A percentile compares a stretch with the other conserved stretches of the same genome.
Evolutionary conservation across 2,329 filamentous ascomycete species (phyloP).

Genomic region (Biscogniauxia sp.): DNA sequence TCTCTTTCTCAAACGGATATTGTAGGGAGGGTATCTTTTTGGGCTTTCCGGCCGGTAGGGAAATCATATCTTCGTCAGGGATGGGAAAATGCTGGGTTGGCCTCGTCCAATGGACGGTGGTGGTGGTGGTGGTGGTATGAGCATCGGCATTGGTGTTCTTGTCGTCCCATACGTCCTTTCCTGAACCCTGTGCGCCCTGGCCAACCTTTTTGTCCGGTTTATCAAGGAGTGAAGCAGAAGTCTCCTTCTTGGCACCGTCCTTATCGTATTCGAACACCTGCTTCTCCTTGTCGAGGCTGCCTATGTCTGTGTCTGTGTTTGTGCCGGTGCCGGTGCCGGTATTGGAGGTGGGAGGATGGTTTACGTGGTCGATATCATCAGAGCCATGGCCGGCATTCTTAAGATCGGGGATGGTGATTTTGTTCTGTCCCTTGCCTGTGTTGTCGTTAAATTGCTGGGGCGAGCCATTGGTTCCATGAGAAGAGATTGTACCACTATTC

Average conservation of each 20-base stretch:
- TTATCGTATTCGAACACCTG: constrained; percentile 25
- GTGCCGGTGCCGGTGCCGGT: constrained; percentile 1
- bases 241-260: constrained; percentile 24
- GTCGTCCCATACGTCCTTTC: constrained; percentile 17
- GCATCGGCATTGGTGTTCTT: constrained; percentile 20
- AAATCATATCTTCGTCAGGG: constrained; percentile 65
- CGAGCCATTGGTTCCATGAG: constrained; percentile 14
- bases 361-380: constrained; percentile 7
- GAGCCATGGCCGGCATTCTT: constrained; percentile 16
- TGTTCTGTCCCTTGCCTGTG: constrained; percentile 12
- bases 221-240: constrained; percentile 23
- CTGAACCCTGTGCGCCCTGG: constrained; percentile 25
- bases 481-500: constrained; percentile 8
- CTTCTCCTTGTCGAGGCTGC: constrained; percentile 10
- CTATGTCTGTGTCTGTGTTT: too few species aligned
- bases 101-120: constrained; percentile 68
- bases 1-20: constrained; percentile 66
- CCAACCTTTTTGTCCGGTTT: constrained; percentile 31
- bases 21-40: constrained; percentile 76
- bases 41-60: constrained; percentile 69
- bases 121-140: constrained; percentile 26
- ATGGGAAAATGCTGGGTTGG: constrained; percentile 76
- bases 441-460: constrained; percentile 18
- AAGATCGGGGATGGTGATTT: constrained; percentile 23
- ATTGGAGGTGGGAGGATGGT: constrained; percentile 14